Percentiles rank a stretch among this genome's conserved stretches.
These are phyloP conservation scores for Rhizoclosmatium sp. DNA, from an alignment of 192 early-diverging fungal genomes.

Conservation along the genomic window DNA sequence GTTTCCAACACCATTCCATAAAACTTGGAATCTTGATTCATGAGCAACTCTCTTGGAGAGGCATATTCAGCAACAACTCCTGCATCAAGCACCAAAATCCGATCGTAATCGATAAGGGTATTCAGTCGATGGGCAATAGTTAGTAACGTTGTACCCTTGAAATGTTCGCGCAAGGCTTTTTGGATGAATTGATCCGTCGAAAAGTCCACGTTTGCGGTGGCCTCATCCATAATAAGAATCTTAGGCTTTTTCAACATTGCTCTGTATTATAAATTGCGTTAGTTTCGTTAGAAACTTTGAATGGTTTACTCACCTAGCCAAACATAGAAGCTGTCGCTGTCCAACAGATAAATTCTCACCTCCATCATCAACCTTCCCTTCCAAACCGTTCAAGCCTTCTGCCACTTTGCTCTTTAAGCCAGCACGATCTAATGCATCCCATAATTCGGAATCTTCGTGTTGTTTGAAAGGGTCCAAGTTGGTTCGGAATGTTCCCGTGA, in stretches of 20 bases:
- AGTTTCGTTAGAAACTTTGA: no score
- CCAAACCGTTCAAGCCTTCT: slow-evolving; percentile 52
- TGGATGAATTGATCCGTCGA: slow-evolving; percentile 79
- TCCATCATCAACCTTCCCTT: slow-evolving; percentile 71
- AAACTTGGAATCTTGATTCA: slow-evolving; percentile 50
- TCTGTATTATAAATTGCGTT: slow-evolving; percentile 7
- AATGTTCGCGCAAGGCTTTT: slow-evolving; percentile 69
- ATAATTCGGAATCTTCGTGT: slow-evolving; percentile 70
- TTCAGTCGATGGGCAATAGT: slow-evolving; percentile 41
- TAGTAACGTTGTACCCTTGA: slow-evolving; percentile 63
- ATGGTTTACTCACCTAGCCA: slow-evolving; percentile 32
- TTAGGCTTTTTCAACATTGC: slow-evolving; percentile 58
- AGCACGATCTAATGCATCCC: slow-evolving; percentile 71
- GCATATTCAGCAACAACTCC: slow-evolving; percentile 59
- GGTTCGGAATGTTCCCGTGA: slow-evolving; percentile 48
- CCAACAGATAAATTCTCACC: slow-evolving; percentile 88
- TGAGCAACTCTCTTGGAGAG: slow-evolving; percentile 57
- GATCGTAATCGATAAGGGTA: slow-evolving; percentile 53
- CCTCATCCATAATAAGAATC: slow-evolving; percentile 62
- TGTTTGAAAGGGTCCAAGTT: slow-evolving; percentile 76
- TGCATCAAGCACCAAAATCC: slow-evolving; percentile 50
- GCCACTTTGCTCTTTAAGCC: slow-evolving; percentile 61
- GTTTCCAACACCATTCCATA: slow-evolving; percentile 70
- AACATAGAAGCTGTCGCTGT: slow-evolving; percentile 65
- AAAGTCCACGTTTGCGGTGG: slow-evolving; percentile 40